Conservation (phyloP, 1,284 basidiomycete genomes). For the Sanghuangporus sanghuang region DNA sequence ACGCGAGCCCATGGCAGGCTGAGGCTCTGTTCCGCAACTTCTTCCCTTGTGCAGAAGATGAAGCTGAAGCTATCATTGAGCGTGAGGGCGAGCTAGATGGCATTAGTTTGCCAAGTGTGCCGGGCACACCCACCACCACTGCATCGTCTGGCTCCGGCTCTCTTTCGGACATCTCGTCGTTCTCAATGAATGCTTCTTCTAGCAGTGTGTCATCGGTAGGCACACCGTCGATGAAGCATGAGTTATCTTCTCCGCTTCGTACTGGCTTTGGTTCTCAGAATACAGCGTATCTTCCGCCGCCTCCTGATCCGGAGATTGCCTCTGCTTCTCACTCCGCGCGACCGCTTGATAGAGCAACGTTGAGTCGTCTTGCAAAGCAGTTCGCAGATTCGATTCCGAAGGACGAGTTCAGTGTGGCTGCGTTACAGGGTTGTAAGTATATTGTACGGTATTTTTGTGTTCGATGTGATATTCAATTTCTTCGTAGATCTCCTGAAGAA, state of each 20-base stretch:
- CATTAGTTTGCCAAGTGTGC: conserved; percentile 18
- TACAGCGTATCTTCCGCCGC: conserved; percentile 58
- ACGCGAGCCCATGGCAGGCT: conserved; percentile 77
- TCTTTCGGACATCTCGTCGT: conserved; percentile 9
- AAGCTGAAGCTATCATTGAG: conserved; percentile 22
- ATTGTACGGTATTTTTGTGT: neutral
- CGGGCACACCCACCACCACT: conserved; percentile 19
- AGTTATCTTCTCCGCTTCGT: conserved; percentile 18
- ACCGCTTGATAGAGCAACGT: conserved; percentile 54
- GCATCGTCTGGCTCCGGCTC: conserved; percentile 19
- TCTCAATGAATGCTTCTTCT: conserved; percentile 16
- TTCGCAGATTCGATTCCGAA: conserved; percentile 76
- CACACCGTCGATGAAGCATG: conserved; percentile 23
- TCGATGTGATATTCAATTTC: conserved; percentile 20
- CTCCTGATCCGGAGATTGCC: conserved; percentile 52
- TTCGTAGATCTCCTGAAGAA: conserved; percentile 62
- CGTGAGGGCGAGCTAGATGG: conserved; percentile 13
- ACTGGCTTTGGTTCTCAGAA: conserved; percentile 51
- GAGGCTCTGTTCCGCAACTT: conserved; percentile 81
- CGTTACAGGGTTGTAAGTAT: conserved; percentile 74
- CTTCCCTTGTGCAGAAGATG: conserved; percentile 68
- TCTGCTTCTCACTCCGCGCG: conserved; percentile 55
- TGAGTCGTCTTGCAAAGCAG: conserved; percentile 59
- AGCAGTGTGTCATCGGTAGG: conserved; percentile 21
- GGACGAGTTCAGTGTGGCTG: conserved; percentile 80